These are phyloP conservation scores for Aspergillus arachidicola DNA, from an alignment of 2,329 filamentous ascomycete species.

Conservation along the genomic window DNA sequence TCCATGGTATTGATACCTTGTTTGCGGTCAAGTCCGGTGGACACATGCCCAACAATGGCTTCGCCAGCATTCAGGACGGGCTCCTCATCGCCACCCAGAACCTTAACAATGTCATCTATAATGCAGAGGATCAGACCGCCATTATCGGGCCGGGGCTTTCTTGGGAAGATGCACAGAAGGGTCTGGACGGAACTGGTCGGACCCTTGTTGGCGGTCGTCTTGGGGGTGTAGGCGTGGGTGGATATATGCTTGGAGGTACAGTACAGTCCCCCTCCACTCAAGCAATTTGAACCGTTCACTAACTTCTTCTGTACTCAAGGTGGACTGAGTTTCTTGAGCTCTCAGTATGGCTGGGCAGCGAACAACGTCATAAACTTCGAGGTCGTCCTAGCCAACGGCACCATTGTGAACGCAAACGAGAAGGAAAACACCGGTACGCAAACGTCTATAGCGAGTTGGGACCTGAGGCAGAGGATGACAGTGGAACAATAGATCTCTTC, in stretches of 20 bases:
- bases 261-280: conserved; percentile 1
- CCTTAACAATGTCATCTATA: conserved; percentile 40
- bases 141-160: conserved; percentile 40
- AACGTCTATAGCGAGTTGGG: neutral
- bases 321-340: conserved; percentile 53
- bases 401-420: conserved; percentile 45
- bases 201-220: conserved; percentile 50
- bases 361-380: conserved; percentile 52
- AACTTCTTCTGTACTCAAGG: conserved; percentile 17
- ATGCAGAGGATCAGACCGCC: conserved; percentile 42
- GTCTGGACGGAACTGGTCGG: conserved; percentile 32
- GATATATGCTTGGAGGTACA: conserved; percentile 49
- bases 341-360: conserved; percentile 53
- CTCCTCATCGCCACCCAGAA: conserved; percentile 51
- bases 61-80: conserved; percentile 49
- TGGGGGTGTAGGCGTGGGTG: conserved; percentile 52
- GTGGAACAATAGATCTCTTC: conserved; percentile 39
- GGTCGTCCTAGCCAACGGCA: conserved; percentile 52
- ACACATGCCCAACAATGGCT: conserved; percentile 51
- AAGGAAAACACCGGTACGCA: conserved; percentile 35
- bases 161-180: conserved; percentile 39
- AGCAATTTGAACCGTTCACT: neutral
- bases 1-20: conserved; percentile 51
- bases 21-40: conserved; percentile 60
- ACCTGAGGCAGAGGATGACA: no score